A percentile compares a stretch with the other conserved stretches of the same genome.
phyloP scores from a whole-genome alignment of 257 asterid species.

The Solanum dulcamara region DNA sequence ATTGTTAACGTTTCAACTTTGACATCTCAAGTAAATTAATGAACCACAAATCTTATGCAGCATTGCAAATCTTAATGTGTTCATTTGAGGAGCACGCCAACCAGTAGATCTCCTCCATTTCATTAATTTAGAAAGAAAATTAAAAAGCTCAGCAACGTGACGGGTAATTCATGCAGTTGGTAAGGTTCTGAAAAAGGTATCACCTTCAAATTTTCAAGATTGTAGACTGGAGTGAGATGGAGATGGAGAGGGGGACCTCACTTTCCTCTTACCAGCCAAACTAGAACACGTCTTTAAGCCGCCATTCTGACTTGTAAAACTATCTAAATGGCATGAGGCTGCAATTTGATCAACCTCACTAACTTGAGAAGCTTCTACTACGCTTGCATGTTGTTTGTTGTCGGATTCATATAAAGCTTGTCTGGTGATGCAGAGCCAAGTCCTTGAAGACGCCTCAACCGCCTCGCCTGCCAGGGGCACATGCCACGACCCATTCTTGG shows the following conservation, averaged over 20 bases:
- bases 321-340: background rate
- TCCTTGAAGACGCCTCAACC: constrained; percentile 44
- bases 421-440: constrained; percentile 69
- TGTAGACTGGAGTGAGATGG: background rate
- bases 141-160: background rate
- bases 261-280: constrained; percentile 24
- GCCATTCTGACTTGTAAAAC: background rate
- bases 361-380: constrained; percentile 8
- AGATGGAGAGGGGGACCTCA: constrained; percentile 3
- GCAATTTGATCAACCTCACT: constrained; percentile 1
- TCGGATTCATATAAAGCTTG: constrained; percentile 13
- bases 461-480: constrained; percentile 60
- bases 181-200: background rate
- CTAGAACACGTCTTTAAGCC: background rate
- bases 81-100: background rate
- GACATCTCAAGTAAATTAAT: background rate
- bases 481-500: constrained; percentile 80
- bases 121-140: background rate
- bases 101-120: background rate
- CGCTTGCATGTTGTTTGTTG: background rate
- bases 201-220: background rate
- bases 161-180: background rate
- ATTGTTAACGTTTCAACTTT: background rate
- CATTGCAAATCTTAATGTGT: background rate
- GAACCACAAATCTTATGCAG: background rate